Evolutionary conservation across 148 eudicot genomes (phyloP).

Genomic region (Spergularia marina): DNA sequence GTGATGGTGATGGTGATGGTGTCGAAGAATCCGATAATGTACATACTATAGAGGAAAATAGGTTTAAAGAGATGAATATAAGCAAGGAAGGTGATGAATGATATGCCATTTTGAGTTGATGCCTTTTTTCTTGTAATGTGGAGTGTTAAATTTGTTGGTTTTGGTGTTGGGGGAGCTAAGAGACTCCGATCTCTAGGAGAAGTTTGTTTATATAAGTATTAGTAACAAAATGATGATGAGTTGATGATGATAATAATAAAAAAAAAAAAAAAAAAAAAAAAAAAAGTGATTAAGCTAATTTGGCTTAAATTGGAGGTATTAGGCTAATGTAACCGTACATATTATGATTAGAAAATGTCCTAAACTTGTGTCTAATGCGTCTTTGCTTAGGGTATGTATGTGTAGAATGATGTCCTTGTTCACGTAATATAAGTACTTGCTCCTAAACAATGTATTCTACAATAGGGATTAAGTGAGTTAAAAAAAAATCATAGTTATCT

Average conservation of each 20-base stretch:
- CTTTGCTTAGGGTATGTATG: conserved; percentile 9
- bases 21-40: background rate
- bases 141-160: background rate
- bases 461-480: no score
- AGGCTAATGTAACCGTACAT: background rate
- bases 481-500: no score
- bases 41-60: conserved; percentile 8
- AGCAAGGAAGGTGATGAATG: background rate
- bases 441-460: no score
- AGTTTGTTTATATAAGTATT: conserved; percentile 26
- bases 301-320: background rate
- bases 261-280: background rate
- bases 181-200: conserved; percentile 24
- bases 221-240: background rate
- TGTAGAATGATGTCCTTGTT: conserved; percentile 19
- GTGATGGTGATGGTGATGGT: no score
- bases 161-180: conserved; percentile 16
- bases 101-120: conserved; percentile 18
- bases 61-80: conserved; percentile 8
- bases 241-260: no score
- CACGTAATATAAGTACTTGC: conserved; percentile 2
- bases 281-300: background rate
- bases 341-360: conserved; percentile 16
- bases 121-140: conserved; percentile 1
- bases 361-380: conserved; percentile 3